Conservation (phyloP, 2,329 filamentous ascomycete species). For the Grosmannia huntii region DNA sequence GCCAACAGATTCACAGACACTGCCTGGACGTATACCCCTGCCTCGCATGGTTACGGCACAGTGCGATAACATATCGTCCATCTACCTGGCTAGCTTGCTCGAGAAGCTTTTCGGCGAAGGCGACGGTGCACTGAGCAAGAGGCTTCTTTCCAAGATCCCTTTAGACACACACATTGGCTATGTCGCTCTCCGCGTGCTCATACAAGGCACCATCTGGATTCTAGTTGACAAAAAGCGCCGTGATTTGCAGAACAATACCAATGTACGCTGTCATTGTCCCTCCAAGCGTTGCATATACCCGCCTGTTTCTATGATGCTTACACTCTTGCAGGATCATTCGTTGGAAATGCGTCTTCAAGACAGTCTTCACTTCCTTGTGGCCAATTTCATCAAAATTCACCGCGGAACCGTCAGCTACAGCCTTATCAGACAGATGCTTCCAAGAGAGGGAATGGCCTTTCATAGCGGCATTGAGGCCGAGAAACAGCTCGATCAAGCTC, state of each 20-base stretch:
- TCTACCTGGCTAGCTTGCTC: conserved; percentile 5
- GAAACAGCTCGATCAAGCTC: not conserved
- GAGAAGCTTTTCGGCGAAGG: conserved; percentile 5
- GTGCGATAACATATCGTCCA: conserved; percentile 8
- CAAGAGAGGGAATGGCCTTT: not conserved
- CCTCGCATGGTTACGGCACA: conserved; percentile 12
- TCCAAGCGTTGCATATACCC: not conserved
- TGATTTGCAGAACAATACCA: conserved; percentile 8
- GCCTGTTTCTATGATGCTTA: not conserved
- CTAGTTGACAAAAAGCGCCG: conserved; percentile 12
- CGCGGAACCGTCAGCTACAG: not conserved
- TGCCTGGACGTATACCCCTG: conserved; percentile 4
- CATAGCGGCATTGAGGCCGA: not conserved
- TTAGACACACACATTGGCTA: conserved; percentile 9
- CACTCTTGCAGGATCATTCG: not conserved
- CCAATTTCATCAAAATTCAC: conserved; percentile 1
- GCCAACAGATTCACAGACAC: not conserved
- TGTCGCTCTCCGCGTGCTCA: conserved; percentile 9
- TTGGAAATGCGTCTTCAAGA: conserved; percentile 7
- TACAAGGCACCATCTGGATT: conserved; percentile 9
- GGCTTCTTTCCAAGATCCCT: conserved; percentile 1
- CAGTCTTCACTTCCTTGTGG: conserved; percentile 5
- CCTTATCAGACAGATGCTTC: not conserved
- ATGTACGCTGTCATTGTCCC: not conserved
- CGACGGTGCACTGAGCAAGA: not conserved